Conservation (phyloP, 495 filamentous ascomycete genomes). For the Amniculicola lignicola region DNA sequence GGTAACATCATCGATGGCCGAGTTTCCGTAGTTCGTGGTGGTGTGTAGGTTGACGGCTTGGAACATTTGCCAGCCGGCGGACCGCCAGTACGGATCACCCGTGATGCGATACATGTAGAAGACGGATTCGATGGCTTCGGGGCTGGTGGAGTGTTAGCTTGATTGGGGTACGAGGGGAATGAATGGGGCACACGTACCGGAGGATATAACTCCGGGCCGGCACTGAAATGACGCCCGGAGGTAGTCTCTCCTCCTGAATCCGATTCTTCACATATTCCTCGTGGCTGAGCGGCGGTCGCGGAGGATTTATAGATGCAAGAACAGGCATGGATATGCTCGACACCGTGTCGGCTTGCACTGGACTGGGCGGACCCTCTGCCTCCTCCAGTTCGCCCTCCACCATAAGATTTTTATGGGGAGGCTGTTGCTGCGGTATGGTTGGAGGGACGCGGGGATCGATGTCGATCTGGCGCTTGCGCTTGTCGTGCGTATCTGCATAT, state of each 20-base stretch:
- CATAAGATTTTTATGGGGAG: not conserved
- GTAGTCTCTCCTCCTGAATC: constrained; percentile 61
- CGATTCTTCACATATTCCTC: constrained; percentile 60
- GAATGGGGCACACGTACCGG: constrained; percentile 48
- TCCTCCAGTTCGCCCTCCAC: constrained; percentile 10
- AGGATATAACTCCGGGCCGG: constrained; percentile 67
- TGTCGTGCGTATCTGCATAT: constrained; percentile 8
- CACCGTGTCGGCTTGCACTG: not conserved
- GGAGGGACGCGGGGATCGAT: not conserved
- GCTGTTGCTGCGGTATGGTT: not conserved
- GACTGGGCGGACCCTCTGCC: constrained; percentile 8
- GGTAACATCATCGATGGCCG: constrained; percentile 74
- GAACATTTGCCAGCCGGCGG: constrained; percentile 91
- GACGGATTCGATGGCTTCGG: constrained; percentile 91
- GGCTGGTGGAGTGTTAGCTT: constrained; percentile 48
- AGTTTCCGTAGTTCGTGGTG: constrained; percentile 62
- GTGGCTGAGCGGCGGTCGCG: constrained; percentile 51
- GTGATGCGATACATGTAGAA: constrained; percentile 96
- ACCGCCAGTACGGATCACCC: constrained; percentile 73
- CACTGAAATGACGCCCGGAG: constrained; percentile 63
- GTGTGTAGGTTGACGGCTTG: constrained; percentile 66
- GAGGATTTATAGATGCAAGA: constrained; percentile 21
- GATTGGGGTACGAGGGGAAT: not conserved
- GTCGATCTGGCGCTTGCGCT: constrained; percentile 18
- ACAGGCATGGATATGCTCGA: not conserved